Evolutionary conservation across 352 stramenopile genomes (phyloP), one percentile per base, ranked within the genome.

Genomic region (Globisporangium recalcitrans): DNA sequence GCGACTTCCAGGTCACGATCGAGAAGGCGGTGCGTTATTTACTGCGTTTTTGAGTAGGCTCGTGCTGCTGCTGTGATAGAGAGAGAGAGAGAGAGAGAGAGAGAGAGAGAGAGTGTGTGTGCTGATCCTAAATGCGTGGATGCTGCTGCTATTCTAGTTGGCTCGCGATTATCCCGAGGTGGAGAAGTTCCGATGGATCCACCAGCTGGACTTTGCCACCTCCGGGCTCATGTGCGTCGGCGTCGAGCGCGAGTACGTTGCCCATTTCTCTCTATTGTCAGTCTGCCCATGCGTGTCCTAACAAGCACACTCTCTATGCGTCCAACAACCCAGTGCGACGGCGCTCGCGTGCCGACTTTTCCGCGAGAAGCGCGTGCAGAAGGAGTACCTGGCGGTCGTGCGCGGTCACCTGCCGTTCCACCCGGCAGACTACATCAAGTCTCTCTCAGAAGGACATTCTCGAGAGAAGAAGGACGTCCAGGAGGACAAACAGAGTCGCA

Each of bases 141-240:
- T 19, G 52, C 4, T 21, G 14, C 34, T 27, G 16, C 21, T 46
- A 4, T 34, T 3, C 11, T 42, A 92, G 71, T 64, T 96, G 38
- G 63, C 80, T 44, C 73, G 85, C 8, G 77, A 93, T 55, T 92
- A 80, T 56, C 82, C 82, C 24, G 72, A 90, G n/a, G 73, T 91
- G 14, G 60, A 71, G 7, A 92, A 95, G 62, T 91, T 94, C 49
- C 84, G 86, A 24, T 95, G 86, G 88, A 90, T 96, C 60, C 88
- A 97, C 62, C 87, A 96, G 70, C 74, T 97, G 24, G 88, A 97
- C 69, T 97, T 96, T 71, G 87, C 88, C 4, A 97, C 88, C 16
- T 96, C 86, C 2, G 88, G 88, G 24, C 79, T 94, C n/a, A 70
- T 96, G 62, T 83, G 83, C 42, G 77, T 96, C 52, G 87, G 84